Base-by-base conservation (phyloP, 2,329 filamentous ascomycete genomes). In the Botrytis elliptica region DNA sequence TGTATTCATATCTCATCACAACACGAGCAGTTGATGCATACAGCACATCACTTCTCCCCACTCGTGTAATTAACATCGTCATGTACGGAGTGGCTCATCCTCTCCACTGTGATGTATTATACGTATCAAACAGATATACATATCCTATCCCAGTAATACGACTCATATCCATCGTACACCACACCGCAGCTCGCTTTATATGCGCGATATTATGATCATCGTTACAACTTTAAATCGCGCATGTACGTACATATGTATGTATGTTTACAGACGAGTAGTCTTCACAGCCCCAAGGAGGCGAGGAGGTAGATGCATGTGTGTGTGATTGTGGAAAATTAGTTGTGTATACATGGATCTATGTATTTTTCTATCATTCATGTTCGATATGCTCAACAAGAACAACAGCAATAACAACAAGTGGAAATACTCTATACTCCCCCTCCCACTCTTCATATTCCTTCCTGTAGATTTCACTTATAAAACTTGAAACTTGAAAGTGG, bases 401-500 rank as follows among this genome's bases (percentile, higher is more conserved):
- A 38, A 38, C 38, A 38, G 9, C 6, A 46, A 46, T 7, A 49
- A 49, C 20, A 14, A n/a, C 49, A n/a, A 52, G 1, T 52, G 4
- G 9, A n/a, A 12, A 29, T 16, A 0, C 25, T 55, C 25, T 3
- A 16, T n/a, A 0, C 25, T 18, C 42, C 25, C 49, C 22, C 22
- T 49, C 46, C 20, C 44, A 4, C 10, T 18, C 4, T 5, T 6
- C 49, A 2, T 12, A 4, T 52, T 4, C 22, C 3, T 52, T 1
- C 10, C 22, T 2, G 49, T 14, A n/a, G 4, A n/a, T n/a, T n/a
- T 6, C 2, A 12, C 22, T 12, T 4, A 0, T 2, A 3, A 8
- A 49, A 49, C 10, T 25, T 33, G 33, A 33, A 33, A 33, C 33
- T 33, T 33, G 33, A 33, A 33, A 33, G 33, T 33, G 33, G 33